Conservation (phyloP, 805 yeast genomes). For the Kodamaea hsintzibuensis region DNA sequence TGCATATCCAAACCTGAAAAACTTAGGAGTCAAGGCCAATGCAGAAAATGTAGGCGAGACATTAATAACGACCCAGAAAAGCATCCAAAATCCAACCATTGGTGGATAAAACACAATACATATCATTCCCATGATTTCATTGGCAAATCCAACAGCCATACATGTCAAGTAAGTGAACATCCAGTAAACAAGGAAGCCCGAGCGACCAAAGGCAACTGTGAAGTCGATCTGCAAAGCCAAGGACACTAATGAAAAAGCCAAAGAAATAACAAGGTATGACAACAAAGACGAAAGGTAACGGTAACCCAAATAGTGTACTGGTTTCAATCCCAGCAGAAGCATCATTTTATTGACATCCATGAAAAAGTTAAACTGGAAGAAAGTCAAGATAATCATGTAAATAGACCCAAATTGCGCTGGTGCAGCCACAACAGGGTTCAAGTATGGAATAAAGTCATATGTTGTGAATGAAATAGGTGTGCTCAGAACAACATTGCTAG, state of each 20-base stretch:
- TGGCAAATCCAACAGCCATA: constrained; percentile 76
- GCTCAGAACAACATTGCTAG: constrained; percentile 18
- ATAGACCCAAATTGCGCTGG: constrained; percentile 77
- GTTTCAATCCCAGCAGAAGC: constrained; percentile 43
- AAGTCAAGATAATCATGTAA: constrained; percentile 68
- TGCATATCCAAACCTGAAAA: constrained; percentile 38
- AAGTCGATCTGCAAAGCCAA: constrained; percentile 69
- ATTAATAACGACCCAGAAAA: constrained; percentile 29
- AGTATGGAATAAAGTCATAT: constrained; percentile 52
- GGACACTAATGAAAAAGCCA: constrained; percentile 59
- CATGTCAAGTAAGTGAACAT: constrained; percentile 64
- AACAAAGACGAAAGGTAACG: constrained; percentile 51
- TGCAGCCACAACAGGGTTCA: constrained; percentile 54
- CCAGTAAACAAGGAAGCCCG: constrained; percentile 79
- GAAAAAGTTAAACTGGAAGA: constrained; percentile 69
- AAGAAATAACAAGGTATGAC: constrained; percentile 56
- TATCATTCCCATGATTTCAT: constrained; percentile 61
- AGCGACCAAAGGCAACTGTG: constrained; percentile 56
- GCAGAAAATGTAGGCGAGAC: constrained; percentile 37
- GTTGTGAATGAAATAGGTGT: constrained; percentile 35
- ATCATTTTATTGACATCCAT: constrained; percentile 51
- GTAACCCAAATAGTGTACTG: constrained; percentile 49
- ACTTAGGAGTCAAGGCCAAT: constrained; percentile 29
- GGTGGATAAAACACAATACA: constrained; percentile 60
- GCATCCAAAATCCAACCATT: constrained; percentile 53